phyloP scores from a whole-genome alignment of 768 basidiomycete species.

The Kwoniella heveanensis region DNA sequence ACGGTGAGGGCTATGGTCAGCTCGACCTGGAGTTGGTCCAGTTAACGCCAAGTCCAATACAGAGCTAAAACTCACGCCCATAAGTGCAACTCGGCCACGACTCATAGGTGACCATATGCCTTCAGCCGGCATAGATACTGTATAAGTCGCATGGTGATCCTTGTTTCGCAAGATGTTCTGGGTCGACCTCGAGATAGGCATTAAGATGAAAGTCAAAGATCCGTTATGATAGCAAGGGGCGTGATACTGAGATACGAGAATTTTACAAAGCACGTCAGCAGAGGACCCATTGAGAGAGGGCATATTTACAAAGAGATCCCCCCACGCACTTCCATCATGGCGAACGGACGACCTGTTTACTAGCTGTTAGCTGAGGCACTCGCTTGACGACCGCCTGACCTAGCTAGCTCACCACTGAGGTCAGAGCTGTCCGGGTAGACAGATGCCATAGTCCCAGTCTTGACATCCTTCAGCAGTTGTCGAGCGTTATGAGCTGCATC shows the following conservation, averaged over 20 bases:
- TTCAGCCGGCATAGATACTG: conserved; percentile 38
- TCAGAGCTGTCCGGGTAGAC: conserved; percentile 35
- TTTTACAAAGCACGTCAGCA: too few relatives aligned
- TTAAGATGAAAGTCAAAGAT: conserved; percentile 46
- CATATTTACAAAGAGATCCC: too few relatives aligned
- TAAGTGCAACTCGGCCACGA: conserved; percentile 50
- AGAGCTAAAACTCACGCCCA: conserved; percentile 47
- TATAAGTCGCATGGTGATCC: conserved; percentile 44
- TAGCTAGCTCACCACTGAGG: conserved; percentile 32
- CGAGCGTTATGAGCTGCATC: conserved; percentile 13
- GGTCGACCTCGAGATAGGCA: conserved; percentile 49
- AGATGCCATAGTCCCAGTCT: conserved; percentile 50
- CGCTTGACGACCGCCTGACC: neutral
- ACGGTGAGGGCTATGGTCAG: too few relatives aligned
- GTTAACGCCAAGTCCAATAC: neutral
- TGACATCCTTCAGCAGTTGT: conserved; percentile 5
- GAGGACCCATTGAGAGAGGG: too few relatives aligned
- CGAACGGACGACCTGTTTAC: conserved; percentile 45
- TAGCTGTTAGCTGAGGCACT: neutral
- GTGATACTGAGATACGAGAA: conserved; percentile 36
- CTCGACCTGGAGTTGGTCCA: neutral
- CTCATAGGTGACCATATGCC: conserved; percentile 40
- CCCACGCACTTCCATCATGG: conserved; percentile 49
- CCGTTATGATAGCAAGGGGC: conserved; percentile 51
- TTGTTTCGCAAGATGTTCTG: conserved; percentile 41